Evolutionary conservation across 148 eudicot species (phyloP).

Genomic region (Pouteria glomerata): DNA sequence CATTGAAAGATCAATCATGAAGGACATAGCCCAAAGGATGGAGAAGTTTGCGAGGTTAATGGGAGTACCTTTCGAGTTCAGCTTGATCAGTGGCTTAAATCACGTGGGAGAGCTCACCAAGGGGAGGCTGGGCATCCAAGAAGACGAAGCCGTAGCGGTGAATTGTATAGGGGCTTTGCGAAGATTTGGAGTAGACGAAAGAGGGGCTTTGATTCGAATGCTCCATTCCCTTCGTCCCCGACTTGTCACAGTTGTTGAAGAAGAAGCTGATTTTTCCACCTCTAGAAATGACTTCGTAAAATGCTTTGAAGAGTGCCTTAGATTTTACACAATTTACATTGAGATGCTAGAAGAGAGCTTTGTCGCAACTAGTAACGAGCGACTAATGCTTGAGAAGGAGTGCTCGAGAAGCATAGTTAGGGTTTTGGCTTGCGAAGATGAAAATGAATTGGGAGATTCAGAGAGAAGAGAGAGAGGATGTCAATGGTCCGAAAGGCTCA

Average conservation of each 20-base stretch:
- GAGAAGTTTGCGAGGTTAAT: constrained; percentile 50
- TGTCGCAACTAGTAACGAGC: constrained; percentile 36
- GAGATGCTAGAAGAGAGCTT: constrained; percentile 50
- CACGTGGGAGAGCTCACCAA: constrained; percentile 28
- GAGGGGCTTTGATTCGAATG: constrained; percentile 24
- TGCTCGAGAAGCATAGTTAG: constrained; percentile 30
- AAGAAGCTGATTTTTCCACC: constrained; percentile 40
- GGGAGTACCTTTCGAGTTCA: constrained; percentile 52
- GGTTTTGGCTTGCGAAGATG: constrained; percentile 40
- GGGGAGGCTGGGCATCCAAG: constrained; percentile 25
- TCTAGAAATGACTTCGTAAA: constrained; percentile 30
- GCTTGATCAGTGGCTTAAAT: constrained; percentile 18
- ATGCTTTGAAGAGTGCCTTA: constrained; percentile 44
- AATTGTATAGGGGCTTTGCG: constrained; percentile 41
- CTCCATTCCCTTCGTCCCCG: constrained; percentile 26
- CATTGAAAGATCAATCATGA: constrained; percentile 21
- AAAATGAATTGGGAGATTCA: constrained; percentile 19
- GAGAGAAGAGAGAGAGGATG: constrained; percentile 37
- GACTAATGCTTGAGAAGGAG: constrained; percentile 44
- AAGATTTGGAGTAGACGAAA: constrained; percentile 20
- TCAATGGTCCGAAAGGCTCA: constrained; percentile 36
- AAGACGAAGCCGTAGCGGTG: constrained; percentile 35
- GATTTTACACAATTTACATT: constrained; percentile 36
- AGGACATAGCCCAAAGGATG: constrained; percentile 37
- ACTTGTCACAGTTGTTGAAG: constrained; percentile 43